Conservation (phyloP, 2,329 filamentous ascomycete species). For the Ophioceras dolichostomum region DNA sequence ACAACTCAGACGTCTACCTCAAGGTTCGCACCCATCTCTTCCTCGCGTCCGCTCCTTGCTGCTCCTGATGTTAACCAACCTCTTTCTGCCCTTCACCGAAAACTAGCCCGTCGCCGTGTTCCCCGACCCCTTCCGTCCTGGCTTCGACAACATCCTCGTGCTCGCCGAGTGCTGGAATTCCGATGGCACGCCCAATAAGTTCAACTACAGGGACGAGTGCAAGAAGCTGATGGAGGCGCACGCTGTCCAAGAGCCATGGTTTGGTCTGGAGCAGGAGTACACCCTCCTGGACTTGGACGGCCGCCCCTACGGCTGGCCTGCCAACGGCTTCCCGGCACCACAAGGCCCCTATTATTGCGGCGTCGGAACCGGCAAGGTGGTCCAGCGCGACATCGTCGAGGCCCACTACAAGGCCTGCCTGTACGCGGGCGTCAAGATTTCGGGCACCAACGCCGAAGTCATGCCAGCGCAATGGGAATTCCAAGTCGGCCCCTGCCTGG, state of each 20-base stretch:
- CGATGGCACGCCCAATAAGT: slow-evolving; percentile 94
- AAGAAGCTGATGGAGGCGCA: slow-evolving; percentile 82
- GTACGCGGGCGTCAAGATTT: slow-evolving; percentile 85
- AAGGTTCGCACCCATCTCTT: slow-evolving; percentile 70
- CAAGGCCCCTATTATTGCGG: slow-evolving; percentile 97
- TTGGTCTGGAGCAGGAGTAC: slow-evolving; percentile 97
- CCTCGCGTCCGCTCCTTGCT: slow-evolving; percentile 55
- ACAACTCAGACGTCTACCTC: slow-evolving; percentile 60
- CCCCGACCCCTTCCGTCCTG: slow-evolving; percentile 73
- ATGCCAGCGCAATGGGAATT: slow-evolving; percentile 75
- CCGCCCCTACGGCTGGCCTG: slow-evolving; percentile 87
- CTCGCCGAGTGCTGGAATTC: slow-evolving; percentile 90
- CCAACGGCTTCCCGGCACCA: slow-evolving; percentile 78
- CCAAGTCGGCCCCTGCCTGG: slow-evolving; percentile 64
- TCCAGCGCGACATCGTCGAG: slow-evolving; percentile 96
- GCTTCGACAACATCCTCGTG: slow-evolving; percentile 82
- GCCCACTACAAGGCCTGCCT: slow-evolving; percentile 63
- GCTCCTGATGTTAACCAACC: slow-evolving; percentile 66
- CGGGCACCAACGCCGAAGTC: slow-evolving; percentile 97
- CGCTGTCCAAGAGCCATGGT: slow-evolving; percentile 80
- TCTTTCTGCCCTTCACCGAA: slow-evolving; percentile 60
- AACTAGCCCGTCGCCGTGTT: slow-evolving; percentile 35
- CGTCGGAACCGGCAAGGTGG: slow-evolving; percentile 94
- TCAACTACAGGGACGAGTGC: slow-evolving; percentile 92
- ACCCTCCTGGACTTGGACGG: slow-evolving; percentile 77